Base-by-base conservation (phyloP, 495 filamentous ascomycete species). In the Clohesyomyces aquaticus region DNA sequence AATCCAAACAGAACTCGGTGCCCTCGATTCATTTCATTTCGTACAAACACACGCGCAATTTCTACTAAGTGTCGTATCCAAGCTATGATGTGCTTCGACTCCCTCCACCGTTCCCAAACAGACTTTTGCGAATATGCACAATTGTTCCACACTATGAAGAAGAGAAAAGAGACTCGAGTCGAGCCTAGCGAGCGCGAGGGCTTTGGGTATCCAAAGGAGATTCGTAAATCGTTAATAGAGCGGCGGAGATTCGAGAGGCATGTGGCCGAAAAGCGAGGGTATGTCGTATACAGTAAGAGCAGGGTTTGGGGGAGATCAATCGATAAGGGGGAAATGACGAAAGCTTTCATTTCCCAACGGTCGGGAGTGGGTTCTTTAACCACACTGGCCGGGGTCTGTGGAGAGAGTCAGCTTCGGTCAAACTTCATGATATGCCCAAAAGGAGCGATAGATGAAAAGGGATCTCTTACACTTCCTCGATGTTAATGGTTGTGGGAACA, bases 401-500 rank as follows among this genome's bases (percentile, higher is more conserved):
- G 47, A n/a, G n/a, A 57, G 38, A 14, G 58, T 69, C 55, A 66
- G 67, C 43, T 16, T 53, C 26, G 29, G 18, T 18, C 43, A 54
- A 29, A 19, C 46, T 43, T 22, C 18, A 64, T 26, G 32, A 3
- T 49, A 35, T 32, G 12, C 51, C 12, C 35, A 11, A 32, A 28
- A 21, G 12, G 6, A 10, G 18, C 3, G 28, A 51, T 8, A 35
- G 16, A 35, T 19, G 21, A 56, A 55, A 47, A 47, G 28, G 35
- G 27, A 2, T 26, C 4, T 66, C 71, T 70, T 72, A 73, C 71
- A 81, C 52, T 79, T 69, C 56, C 84, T 73, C 55, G 73, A 70
- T 14, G 73, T 77, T 52, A 83, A 68, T n/a, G 86, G 85, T 64
- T 84, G 78, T 21, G 87, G 86, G 75, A 90, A 88, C 42, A 90